A percentile compares a stretch with the other conserved stretches of the same genome.
phyloP scores from a whole-genome alignment of 768 basidiomycete species.

The Myochromella boudieri region DNA sequence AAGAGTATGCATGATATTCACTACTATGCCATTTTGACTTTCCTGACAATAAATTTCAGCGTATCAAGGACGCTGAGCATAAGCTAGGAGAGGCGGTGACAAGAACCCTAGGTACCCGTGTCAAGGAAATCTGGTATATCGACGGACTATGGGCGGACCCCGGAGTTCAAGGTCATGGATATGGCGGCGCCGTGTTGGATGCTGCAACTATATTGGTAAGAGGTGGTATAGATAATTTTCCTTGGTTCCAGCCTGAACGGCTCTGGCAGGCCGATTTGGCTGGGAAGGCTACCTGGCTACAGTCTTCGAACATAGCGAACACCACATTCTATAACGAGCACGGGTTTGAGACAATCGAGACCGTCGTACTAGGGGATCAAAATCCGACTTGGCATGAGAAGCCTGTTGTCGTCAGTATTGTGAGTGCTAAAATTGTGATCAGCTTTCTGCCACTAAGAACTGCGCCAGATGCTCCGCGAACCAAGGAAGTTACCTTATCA shows the following conservation, averaged over 20 bases:
- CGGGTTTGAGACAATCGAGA: conserved; percentile 23
- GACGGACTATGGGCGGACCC: conserved; percentile 28
- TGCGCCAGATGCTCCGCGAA: conserved; percentile 14
- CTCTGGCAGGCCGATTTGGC: conserved; percentile 26
- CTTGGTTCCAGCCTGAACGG: neutral
- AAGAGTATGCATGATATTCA: neutral
- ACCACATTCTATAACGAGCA: conserved; percentile 23
- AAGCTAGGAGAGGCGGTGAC: conserved; percentile 22
- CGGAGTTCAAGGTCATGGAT: conserved; percentile 25
- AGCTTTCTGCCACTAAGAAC: neutral
- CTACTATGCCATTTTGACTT: neutral
- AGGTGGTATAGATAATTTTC: neutral
- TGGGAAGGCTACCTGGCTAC: conserved; percentile 26
- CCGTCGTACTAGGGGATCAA: conserved; percentile 24
- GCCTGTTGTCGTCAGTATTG: conserved; percentile 28
- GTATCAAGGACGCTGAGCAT: conserved; percentile 17
- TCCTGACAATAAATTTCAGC: conserved; percentile 12
- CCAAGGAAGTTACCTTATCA: conserved; percentile 13
- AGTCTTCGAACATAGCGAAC: conserved; percentile 24
- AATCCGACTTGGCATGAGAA: conserved; percentile 29
- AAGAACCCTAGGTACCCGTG: conserved; percentile 21
- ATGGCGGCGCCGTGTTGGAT: conserved; percentile 29
- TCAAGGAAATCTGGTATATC: conserved; percentile 29
- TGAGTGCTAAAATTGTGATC: conserved; percentile 13
- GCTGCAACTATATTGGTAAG: conserved; percentile 23